Percentiles rank a stretch among this genome's conserved stretches.
phyloP scores from a whole-genome alignment of 768 basidiomycete genomes.

The Exidia glandulosa region DNA sequence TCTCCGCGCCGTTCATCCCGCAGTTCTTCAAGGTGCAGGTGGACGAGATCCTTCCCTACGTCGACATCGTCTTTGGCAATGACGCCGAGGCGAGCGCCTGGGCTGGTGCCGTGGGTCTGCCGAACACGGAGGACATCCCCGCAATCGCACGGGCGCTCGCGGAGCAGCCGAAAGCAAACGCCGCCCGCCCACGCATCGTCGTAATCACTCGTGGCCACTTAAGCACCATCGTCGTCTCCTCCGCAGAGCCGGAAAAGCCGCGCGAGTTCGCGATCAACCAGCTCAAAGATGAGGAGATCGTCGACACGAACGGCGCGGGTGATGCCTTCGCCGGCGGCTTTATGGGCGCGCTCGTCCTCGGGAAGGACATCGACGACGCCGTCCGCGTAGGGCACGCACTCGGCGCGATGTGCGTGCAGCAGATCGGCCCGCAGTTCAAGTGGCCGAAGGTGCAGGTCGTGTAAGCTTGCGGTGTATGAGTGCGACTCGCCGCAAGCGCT shows the following conservation, averaged over 20 bases:
- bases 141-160: constrained; percentile 70
- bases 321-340: constrained; percentile 97
- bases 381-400: constrained; percentile 81
- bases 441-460: constrained; percentile 47
- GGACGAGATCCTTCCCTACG: constrained; percentile 68
- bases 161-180: constrained; percentile 68
- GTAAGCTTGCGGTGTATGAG: constrained; percentile 10
- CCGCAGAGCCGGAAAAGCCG: constrained; percentile 15
- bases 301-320: constrained; percentile 97
- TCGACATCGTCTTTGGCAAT: constrained; percentile 91
- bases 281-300: constrained; percentile 53
- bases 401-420: constrained; percentile 74
- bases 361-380: constrained; percentile 65
- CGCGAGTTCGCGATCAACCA: constrained; percentile 32
- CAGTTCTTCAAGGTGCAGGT: constrained; percentile 85
- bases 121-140: constrained; percentile 52
- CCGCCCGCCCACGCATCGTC: constrained; percentile 65
- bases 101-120: constrained; percentile 60
- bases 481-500: background rate
- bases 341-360: constrained; percentile 71
- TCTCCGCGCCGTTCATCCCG: constrained; percentile 95
- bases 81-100: constrained; percentile 88
- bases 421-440: constrained; percentile 48
- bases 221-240: constrained; percentile 32
- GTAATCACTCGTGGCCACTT: constrained; percentile 44